phyloP scores from a whole-genome alignment of 1,139 yeast genomes.

The Sugiyamaella pinicola region DNA sequence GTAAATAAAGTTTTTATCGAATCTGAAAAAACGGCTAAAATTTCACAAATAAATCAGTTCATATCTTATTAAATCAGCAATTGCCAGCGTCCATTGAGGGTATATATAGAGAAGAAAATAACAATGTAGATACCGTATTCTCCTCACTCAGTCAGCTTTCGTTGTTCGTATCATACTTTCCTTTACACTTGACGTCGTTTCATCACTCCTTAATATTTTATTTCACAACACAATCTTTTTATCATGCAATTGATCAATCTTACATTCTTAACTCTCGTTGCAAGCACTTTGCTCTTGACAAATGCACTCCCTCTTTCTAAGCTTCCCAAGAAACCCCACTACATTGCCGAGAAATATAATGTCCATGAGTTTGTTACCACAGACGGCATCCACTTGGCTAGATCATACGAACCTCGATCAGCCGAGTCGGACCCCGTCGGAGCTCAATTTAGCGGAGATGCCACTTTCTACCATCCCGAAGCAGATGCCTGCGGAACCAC shows the following conservation, averaged over 20 bases:
- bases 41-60: too few relatives aligned
- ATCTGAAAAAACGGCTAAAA: too few relatives aligned
- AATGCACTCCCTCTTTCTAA: conserved; percentile 11
- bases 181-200: background rate
- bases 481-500: conserved; percentile 62
- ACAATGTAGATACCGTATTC: background rate
- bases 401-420: background rate
- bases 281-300: background rate
- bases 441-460: conserved; percentile 49
- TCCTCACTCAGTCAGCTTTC: background rate
- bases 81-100: too few relatives aligned
- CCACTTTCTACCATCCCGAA: conserved; percentile 61
- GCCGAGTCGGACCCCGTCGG: background rate
- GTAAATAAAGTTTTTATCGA: background rate
- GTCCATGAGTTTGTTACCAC: background rate
- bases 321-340: background rate
- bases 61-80: too few relatives aligned
- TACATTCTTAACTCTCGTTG: conserved; percentile 3
- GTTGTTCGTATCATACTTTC: background rate
- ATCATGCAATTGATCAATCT: conserved; percentile 8
- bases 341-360: background rate
- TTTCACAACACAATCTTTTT: background rate
- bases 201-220: background rate
- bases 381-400: background rate
- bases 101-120: too few relatives aligned